Percentiles rank a stretch among this genome's conserved stretches.
These are phyloP conservation scores for Suillus lakei DNA, from an alignment of 768 basidiomycete genomes.

Conservation along the genomic window DNA sequence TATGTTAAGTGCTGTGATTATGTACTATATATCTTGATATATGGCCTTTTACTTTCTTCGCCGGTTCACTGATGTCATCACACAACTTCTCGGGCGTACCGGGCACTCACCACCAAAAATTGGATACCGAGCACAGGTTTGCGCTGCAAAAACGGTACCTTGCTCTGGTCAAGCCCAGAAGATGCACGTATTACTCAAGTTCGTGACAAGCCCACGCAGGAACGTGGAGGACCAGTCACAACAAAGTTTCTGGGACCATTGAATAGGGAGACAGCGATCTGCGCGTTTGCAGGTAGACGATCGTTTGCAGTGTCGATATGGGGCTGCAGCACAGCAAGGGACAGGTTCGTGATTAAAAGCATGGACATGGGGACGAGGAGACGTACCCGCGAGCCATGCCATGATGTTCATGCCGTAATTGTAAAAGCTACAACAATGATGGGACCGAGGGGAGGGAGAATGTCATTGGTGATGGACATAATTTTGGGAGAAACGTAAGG, in stretches of 20 bases:
- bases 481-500: conserved; percentile 86
- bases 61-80: conserved; percentile 33
- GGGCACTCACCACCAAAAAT: too few species aligned
- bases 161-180: conserved; percentile 89
- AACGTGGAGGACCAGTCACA: conserved; percentile 88
- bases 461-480: conserved; percentile 58
- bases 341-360: too few species aligned
- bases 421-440: conserved; percentile 58
- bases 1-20: too few species aligned
- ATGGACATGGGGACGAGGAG: too few species aligned
- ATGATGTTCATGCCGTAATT: too few species aligned
- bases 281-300: conserved; percentile 77
- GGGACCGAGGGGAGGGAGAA: conserved; percentile 74
- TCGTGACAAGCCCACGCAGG: conserved; percentile 93
- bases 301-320: conserved; percentile 89
- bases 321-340: too few species aligned
- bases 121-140: conserved; percentile 91
- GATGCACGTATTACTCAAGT: conserved; percentile 90
- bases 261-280: conserved; percentile 85
- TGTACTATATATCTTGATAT: too few species aligned
- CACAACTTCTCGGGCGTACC: too few species aligned
- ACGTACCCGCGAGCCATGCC: too few species aligned
- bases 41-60: too few species aligned
- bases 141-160: conserved; percentile 91
- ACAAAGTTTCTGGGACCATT: conserved; percentile 93